Conservation (phyloP, 2,329 filamentous ascomycete species). For the Monilinia laxa region DNA sequence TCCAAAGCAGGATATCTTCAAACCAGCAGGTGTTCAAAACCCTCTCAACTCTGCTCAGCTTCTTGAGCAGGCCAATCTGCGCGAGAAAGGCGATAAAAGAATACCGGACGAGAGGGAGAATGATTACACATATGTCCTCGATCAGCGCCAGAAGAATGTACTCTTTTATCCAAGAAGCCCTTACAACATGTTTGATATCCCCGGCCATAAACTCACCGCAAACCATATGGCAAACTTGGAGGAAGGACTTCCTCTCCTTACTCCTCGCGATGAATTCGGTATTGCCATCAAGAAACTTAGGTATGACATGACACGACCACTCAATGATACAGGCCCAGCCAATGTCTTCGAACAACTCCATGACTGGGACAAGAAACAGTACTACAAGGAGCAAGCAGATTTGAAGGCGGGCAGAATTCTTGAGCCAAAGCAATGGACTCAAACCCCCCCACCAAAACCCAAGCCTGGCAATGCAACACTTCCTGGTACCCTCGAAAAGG, state of each 20-base stretch:
- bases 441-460: conserved; percentile 24
- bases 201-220: not conserved
- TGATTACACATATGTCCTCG: not conserved
- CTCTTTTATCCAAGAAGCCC: conserved; percentile 7
- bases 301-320: not conserved
- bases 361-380: conserved; percentile 14
- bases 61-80: not conserved
- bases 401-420: conserved; percentile 10
- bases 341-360: conserved; percentile 10
- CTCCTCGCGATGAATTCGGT: not conserved
- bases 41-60: conserved; percentile 15
- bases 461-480: conserved; percentile 25
- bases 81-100: not conserved
- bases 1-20: conserved; percentile 8
- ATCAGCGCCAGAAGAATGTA: not conserved
- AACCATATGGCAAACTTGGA: not conserved
- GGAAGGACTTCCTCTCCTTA: conserved; percentile 9
- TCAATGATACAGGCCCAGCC: not conserved
- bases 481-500: conserved; percentile 11
- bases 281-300: not conserved
- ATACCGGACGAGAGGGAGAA: conserved; percentile 9
- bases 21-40: conserved; percentile 14
- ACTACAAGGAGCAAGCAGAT: not conserved
- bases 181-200: conserved; percentile 5
- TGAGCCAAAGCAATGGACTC: conserved; percentile 24